Base-by-base conservation (phyloP, 73 alveolate genomes). In the Breviolum minutum region DNA sequence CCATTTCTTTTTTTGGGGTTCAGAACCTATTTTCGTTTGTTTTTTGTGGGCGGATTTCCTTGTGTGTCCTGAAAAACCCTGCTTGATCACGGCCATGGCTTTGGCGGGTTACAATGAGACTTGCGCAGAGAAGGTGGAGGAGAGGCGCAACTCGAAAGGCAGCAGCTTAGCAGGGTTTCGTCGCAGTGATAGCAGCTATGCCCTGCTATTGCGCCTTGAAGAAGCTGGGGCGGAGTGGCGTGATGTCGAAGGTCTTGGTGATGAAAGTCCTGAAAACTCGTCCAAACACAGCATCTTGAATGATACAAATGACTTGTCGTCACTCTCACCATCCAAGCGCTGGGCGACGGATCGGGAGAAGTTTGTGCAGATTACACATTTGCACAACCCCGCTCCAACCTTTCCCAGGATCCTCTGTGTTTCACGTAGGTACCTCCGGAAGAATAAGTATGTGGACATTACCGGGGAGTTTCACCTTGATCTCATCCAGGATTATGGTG, bases 381-480 rank as follows among this genome's bases (percentile, higher is more conserved):
- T n/a, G 29, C 80, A 24, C 8, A n/a, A n/a, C 17, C 19, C 5
- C 32, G 94, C 79, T 24, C 94, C 94, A 8, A 27, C 94, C 20
- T 86, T 86, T 63, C 94, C 94, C n/a, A 62, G 94, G 80, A 62
- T 90, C 63, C 97, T 90, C 1, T 90, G 88, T 61, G 97, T 90
- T 13, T 69, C 97, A 4, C 76, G 97, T 1, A 54, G 97, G 54
- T 74, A 90, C 88, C 29, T 90, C 70, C 97, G 97, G 40, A 90
- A 90, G 97, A 74, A 74, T 63, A 90, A 90, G 66, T 90, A 90
- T 60, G 97, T 90, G 87, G 97, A 90, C 88, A 69, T 90, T 74
- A 73, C 71, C 20, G 97, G 97, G 14, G 97, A 90, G 88, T 90
- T 70, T 68, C 97, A 90, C 68, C 24, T 90, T 62, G 97, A 90